Evolutionary conservation across 768 basidiomycete genomes (phyloP).

Genomic region (Strobilomyces confusus): DNA sequence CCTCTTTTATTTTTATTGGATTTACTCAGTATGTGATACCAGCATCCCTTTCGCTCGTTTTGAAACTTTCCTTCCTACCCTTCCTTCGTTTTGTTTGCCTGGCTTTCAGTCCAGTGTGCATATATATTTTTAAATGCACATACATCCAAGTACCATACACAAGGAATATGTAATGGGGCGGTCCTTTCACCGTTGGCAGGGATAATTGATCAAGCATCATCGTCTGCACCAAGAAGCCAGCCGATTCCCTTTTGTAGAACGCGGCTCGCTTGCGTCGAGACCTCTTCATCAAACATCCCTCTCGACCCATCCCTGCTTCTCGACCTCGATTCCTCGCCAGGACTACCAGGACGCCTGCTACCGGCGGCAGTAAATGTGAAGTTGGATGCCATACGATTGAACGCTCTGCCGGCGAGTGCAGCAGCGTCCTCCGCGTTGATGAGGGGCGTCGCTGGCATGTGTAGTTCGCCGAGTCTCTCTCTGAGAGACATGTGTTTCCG

Average conservation of each 20-base stretch:
- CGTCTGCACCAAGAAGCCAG: slow-evolving; percentile 92
- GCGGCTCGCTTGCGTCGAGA: slow-evolving; percentile 69
- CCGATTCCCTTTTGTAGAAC: slow-evolving; percentile 89
- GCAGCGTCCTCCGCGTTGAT: slow-evolving; percentile 75
- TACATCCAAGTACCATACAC: slow-evolving; percentile 17
- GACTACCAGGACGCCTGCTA: slow-evolving; percentile 22
- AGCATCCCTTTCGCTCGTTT: slow-evolving; percentile 18
- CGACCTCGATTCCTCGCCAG: slow-evolving; percentile 23
- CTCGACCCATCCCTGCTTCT: slow-evolving; percentile 39
- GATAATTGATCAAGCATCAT: slow-evolving; percentile 22
- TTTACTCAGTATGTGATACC: slow-evolving; percentile 26
- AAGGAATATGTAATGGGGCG: slow-evolving; percentile 12
- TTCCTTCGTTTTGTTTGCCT: slow-evolving; percentile 26
- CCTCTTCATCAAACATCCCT: slow-evolving; percentile 50
- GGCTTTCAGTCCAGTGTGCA: slow-evolving; percentile 22
- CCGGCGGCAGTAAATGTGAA: slow-evolving; percentile 65
- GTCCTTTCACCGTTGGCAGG: background rate
- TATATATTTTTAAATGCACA: slow-evolving; percentile 22
- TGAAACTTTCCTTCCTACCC: slow-evolving; percentile 2
- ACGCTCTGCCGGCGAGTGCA: slow-evolving; percentile 73
- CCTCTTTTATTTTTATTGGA: slow-evolving; percentile 23
- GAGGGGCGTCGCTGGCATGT: slow-evolving; percentile 65
- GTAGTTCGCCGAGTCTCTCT: slow-evolving; percentile 59
- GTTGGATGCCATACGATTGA: slow-evolving; percentile 71
- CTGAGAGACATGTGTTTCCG: slow-evolving; percentile 50